phyloP scores from a whole-genome alignment of 1,139 yeast genomes.

The Zygosaccharomyces pseudobailii region DNA sequence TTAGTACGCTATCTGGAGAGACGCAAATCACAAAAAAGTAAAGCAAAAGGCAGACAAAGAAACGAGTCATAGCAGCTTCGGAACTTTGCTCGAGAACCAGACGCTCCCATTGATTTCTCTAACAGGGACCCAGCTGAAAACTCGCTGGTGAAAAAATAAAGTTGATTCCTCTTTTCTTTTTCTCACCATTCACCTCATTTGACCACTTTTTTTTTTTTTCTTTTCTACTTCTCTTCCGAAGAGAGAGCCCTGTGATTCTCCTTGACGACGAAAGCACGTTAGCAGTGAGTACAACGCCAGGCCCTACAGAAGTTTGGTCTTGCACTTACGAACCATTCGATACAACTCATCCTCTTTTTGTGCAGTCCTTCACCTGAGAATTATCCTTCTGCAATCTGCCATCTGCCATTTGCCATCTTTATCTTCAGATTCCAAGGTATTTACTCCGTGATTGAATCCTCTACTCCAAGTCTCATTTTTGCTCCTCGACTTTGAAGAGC shows the following conservation, averaged over 20 bases:
- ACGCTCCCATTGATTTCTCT: neutral
- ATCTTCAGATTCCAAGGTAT: neutral
- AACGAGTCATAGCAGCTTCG: neutral
- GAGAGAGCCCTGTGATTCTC: neutral
- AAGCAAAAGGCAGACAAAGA: neutral
- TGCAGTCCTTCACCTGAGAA: neutral
- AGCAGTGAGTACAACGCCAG: neutral
- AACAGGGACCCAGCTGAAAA: neutral
- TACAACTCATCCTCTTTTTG: neutral
- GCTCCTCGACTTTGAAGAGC: neutral
- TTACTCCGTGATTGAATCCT: neutral
- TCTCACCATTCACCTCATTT: neutral
- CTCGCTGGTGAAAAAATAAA: neutral
- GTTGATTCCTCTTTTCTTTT: neutral
- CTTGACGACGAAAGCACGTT: neutral
- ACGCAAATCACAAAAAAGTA: neutral
- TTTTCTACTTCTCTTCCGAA: neutral
- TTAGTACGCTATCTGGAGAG: neutral
- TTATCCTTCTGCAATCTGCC: neutral
- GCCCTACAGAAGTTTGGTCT: neutral
- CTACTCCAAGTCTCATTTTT: neutral
- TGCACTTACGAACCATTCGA: neutral
- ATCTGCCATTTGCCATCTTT: neutral
- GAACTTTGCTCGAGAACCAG: neutral
- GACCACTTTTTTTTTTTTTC: neutral